These are phyloP conservation scores for Silene noctiflora DNA, from an alignment of 179 eudicot genomes.

Conservation along the genomic window DNA sequence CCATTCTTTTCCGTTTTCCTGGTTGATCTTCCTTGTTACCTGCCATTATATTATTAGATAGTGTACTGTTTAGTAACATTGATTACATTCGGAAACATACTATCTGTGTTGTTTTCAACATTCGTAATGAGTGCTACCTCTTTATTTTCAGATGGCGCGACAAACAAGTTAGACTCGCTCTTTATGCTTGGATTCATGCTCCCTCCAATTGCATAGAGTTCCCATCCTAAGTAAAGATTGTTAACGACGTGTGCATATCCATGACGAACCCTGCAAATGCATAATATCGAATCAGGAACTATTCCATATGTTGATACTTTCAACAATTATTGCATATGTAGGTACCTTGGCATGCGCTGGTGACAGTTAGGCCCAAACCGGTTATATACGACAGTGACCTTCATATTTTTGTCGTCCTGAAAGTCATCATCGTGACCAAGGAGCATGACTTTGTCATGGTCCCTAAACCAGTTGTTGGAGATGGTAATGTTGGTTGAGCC, in stretches of 20 bases:
- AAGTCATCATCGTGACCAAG: conserved; percentile 69
- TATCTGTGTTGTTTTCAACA: too few species aligned
- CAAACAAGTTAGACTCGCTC: conserved; percentile 72
- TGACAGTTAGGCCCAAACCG: conserved; percentile 69
- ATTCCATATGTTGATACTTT: too few species aligned
- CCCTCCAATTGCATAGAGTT: conserved; percentile 73
- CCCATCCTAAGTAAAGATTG: conserved; percentile 81
- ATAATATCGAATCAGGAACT: not conserved
- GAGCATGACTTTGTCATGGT: conserved; percentile 81
- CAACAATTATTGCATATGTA: too few species aligned
- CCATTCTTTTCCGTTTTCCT: conserved; percentile 26
- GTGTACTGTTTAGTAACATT: not conserved
- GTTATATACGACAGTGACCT: conserved; percentile 72
- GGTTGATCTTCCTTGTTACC: conserved; percentile 45
- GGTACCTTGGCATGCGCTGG: conserved; percentile 82
- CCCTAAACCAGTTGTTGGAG: conserved; percentile 71
- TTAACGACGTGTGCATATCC: conserved; percentile 87
- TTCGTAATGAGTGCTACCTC: conserved; percentile 42
- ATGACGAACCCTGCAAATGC: conserved; percentile 51
- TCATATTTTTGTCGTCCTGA: conserved; percentile 56
- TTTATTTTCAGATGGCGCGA: conserved; percentile 51
- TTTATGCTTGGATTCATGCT: conserved; percentile 73
- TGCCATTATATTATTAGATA: conserved; percentile 17
- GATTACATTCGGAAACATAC: too few species aligned
- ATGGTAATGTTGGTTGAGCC: conserved; percentile 71